phyloP scores from a whole-genome alignment of 768 basidiomycete species.

The Hericium rajendrae region DNA sequence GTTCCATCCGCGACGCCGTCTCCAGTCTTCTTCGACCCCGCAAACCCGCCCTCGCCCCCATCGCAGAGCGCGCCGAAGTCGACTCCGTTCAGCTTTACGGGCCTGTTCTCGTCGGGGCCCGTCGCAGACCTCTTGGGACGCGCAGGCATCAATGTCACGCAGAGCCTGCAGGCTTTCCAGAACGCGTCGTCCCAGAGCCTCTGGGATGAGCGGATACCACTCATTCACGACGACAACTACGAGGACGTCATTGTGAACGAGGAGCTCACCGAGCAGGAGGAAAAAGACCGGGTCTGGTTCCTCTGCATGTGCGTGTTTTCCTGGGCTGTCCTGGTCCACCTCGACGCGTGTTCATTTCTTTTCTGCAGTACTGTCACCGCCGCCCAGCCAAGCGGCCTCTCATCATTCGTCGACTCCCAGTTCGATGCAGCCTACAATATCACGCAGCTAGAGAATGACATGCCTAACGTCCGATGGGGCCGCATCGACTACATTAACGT shows the following conservation, averaged over 20 bases:
- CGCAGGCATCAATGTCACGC: conserved; percentile 66
- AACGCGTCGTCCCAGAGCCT: conserved; percentile 18
- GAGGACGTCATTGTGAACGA: conserved; percentile 65
- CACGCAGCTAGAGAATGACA: conserved; percentile 45
- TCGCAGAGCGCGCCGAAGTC: background rate
- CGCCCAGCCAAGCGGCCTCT: conserved; percentile 52
- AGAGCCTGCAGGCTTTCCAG: conserved; percentile 30
- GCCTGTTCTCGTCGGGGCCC: conserved; percentile 42
- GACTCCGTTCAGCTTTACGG: conserved; percentile 16
- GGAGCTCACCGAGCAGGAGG: conserved; percentile 42
- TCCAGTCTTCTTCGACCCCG: conserved; percentile 12
- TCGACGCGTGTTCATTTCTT: background rate
- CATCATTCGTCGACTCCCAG: conserved; percentile 57
- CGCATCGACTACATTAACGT: conserved; percentile 86
- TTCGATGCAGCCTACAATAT: conserved; percentile 72
- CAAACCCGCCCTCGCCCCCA: background rate
- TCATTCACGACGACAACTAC: conserved; percentile 80
- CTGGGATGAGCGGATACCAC: conserved; percentile 68
- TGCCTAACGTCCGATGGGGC: conserved; percentile 70
- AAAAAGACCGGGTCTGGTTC: conserved; percentile 70
- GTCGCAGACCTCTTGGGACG: conserved; percentile 42
- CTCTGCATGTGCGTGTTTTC: conserved; percentile 52
- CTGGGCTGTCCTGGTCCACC: background rate
- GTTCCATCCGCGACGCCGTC: conserved; percentile 17
- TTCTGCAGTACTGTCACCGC: conserved; percentile 44